Conservation (phyloP, 441 rosid genomes). For the Breynia disticha region DNA sequence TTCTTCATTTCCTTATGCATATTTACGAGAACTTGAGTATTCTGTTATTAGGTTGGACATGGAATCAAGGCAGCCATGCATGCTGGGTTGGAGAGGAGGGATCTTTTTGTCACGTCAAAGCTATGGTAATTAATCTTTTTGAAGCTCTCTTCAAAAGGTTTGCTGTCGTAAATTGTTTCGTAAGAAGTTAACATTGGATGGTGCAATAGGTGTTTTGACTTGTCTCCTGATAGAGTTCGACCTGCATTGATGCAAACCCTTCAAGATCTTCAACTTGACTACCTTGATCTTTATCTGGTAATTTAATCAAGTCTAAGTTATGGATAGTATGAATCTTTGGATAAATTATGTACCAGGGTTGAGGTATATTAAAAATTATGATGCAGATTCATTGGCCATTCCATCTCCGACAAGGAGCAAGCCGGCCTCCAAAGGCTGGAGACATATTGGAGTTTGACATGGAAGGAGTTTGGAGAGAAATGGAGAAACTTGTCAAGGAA, state of each 20-base stretch:
- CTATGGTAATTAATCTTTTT: constrained; percentile 26
- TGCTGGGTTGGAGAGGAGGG: constrained; percentile 40
- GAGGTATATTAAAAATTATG: background rate
- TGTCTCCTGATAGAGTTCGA: constrained; percentile 39
- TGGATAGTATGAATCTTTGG: too few species aligned
- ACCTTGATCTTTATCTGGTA: constrained; percentile 45
- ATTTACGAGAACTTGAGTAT: too few species aligned
- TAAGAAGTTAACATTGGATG: background rate
- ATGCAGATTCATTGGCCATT: constrained; percentile 43
- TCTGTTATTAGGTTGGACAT: constrained; percentile 23
- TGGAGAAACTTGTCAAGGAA: constrained; percentile 38
- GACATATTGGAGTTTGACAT: constrained; percentile 37
- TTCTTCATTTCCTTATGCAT: background rate
- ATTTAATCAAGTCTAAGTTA: background rate
- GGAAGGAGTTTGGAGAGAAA: constrained; percentile 49
- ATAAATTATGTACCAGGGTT: too few species aligned
- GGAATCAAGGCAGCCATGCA: constrained; percentile 37
- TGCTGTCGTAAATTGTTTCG: background rate
- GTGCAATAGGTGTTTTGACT: constrained; percentile 34
- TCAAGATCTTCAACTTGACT: constrained; percentile 40
- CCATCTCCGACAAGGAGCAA: constrained; percentile 30
- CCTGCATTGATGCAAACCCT: constrained; percentile 36
- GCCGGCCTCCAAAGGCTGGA: constrained; percentile 32
- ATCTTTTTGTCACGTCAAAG: constrained; percentile 44
- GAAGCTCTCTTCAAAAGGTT: background rate